Percentiles rank a stretch among this genome's conserved stretches.
Conservation (phyloP, 768 basidiomycete genomes). For the Mycena vitilis region DNA sequence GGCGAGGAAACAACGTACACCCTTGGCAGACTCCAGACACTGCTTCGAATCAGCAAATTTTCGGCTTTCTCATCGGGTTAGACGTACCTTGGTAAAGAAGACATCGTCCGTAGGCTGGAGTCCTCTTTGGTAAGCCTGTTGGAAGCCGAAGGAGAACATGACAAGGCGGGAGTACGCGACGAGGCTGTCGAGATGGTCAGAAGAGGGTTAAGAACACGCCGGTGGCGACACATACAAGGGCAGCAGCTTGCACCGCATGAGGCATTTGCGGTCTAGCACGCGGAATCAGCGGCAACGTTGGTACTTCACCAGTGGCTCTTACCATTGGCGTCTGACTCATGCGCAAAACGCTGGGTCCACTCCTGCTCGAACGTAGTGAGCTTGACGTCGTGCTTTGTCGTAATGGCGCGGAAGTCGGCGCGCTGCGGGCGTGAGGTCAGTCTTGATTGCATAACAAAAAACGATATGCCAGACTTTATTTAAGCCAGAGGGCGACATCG, state of each 20-base stretch:
- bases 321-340: slow-evolving; percentile 73
- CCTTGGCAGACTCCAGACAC: slow-evolving; percentile 79
- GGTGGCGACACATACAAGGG: slow-evolving; percentile 72
- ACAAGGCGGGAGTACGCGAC: slow-evolving; percentile 84
- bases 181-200: slow-evolving; percentile 56
- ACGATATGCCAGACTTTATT: slow-evolving; percentile 47
- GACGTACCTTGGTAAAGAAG: slow-evolving; percentile 73
- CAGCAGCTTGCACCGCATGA: slow-evolving; percentile 72
- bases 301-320: slow-evolving; percentile 5
- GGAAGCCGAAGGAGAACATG: slow-evolving; percentile 90
- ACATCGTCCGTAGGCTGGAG: slow-evolving; percentile 70
- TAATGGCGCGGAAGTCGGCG: slow-evolving; percentile 76
- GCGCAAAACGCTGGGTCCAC: slow-evolving; percentile 69
- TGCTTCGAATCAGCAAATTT: slow-evolving; percentile 40
- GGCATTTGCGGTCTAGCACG: slow-evolving; percentile 63
- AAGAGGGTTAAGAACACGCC: background rate
- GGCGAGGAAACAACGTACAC: slow-evolving; percentile 46
- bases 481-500: slow-evolving; percentile 71
- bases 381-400: slow-evolving; percentile 67
- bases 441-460: background rate
- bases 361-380: slow-evolving; percentile 73
- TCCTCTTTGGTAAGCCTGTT: slow-evolving; percentile 82
- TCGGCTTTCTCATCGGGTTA: background rate
- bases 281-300: slow-evolving; percentile 10
- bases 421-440: slow-evolving; percentile 50